phyloP scores from a whole-genome alignment of 2,329 filamentous ascomycete species.

The Botrytis porri region DNA sequence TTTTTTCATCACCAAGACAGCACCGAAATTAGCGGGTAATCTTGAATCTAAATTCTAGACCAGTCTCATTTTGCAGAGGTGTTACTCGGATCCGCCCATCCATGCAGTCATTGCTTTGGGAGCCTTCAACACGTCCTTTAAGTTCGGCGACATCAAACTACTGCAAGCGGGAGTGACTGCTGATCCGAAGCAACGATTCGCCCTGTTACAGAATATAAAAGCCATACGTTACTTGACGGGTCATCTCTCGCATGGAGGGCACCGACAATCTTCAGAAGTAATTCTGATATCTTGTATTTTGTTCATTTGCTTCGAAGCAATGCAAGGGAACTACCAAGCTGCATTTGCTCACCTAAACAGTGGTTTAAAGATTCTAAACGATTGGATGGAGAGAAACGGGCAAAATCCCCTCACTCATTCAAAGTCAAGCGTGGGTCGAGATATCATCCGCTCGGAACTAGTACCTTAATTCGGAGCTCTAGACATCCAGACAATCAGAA shows the following conservation, averaged over 20 bases:
- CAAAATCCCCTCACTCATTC: background rate
- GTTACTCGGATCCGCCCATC: slow-evolving; percentile 28
- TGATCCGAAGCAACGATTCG: slow-evolving; percentile 41
- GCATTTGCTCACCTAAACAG: slow-evolving; percentile 27
- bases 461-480: slow-evolving; percentile 10
- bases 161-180: background rate
- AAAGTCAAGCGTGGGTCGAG: background rate
- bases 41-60: slow-evolving; percentile 33
- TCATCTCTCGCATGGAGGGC: slow-evolving; percentile 36
- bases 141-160: slow-evolving; percentile 8
- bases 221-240: slow-evolving; percentile 42
- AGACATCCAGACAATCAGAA: slow-evolving; percentile 1
- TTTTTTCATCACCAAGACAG: slow-evolving; percentile 31
- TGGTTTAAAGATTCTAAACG: slow-evolving; percentile 22
- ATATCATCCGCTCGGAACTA: slow-evolving; percentile 7
- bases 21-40: slow-evolving; percentile 28
- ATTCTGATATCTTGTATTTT: slow-evolving; percentile 25
- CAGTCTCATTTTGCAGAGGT: slow-evolving; percentile 28
- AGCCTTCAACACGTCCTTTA: slow-evolving; percentile 27
- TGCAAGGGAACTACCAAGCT: slow-evolving; percentile 24
- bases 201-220: slow-evolving; percentile 27
- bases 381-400: background rate
- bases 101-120: slow-evolving; percentile 29
- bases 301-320: slow-evolving; percentile 27
- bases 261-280: slow-evolving; percentile 7